Percentiles rank a stretch among this genome's conserved stretches.
Conservation (phyloP, 2,329 filamentous ascomycete genomes). For the Aureobasidium pullulans region DNA sequence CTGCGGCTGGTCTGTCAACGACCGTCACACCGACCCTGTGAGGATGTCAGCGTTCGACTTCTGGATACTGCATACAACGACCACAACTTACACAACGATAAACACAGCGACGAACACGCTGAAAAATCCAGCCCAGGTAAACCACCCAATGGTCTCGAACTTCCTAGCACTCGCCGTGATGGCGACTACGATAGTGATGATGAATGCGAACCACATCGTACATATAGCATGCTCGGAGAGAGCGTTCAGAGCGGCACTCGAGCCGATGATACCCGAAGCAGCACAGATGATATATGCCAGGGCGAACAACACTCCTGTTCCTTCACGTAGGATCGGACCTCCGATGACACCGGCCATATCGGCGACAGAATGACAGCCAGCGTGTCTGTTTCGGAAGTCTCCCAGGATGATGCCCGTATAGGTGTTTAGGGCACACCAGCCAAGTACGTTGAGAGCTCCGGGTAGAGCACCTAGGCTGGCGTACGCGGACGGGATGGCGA, state of each 20-base stretch:
- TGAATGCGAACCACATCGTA: constrained; percentile 51
- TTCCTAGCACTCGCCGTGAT: constrained; percentile 48
- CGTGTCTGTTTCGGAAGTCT: constrained; percentile 43
- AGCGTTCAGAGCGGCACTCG: constrained; percentile 53
- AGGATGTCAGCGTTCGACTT: not conserved
- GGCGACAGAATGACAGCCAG: constrained; percentile 45
- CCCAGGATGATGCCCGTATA: constrained; percentile 44
- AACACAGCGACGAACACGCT: constrained; percentile 49
- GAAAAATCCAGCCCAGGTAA: constrained; percentile 54
- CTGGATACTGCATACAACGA: not conserved
- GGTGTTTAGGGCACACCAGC: constrained; percentile 43
- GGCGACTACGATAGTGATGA: constrained; percentile 46
- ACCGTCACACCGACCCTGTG: constrained; percentile 43
- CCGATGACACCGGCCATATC: constrained; percentile 54
- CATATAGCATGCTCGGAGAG: constrained; percentile 52
- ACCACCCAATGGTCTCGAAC: constrained; percentile 53
- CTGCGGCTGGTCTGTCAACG: constrained; percentile 51
- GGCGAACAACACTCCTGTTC: constrained; percentile 50
- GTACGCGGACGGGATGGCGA: constrained; percentile 43
- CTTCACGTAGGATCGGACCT: constrained; percentile 44
- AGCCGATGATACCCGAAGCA: constrained; percentile 51
- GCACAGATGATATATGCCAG: constrained; percentile 50
- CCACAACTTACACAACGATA: constrained; percentile 30
- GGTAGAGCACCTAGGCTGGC: constrained; percentile 41
- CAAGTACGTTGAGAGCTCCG: constrained; percentile 41